phyloP scores from a whole-genome alignment of 2,329 filamentous ascomycete genomes.

The Phaeosphaeriaceae sp. region DNA sequence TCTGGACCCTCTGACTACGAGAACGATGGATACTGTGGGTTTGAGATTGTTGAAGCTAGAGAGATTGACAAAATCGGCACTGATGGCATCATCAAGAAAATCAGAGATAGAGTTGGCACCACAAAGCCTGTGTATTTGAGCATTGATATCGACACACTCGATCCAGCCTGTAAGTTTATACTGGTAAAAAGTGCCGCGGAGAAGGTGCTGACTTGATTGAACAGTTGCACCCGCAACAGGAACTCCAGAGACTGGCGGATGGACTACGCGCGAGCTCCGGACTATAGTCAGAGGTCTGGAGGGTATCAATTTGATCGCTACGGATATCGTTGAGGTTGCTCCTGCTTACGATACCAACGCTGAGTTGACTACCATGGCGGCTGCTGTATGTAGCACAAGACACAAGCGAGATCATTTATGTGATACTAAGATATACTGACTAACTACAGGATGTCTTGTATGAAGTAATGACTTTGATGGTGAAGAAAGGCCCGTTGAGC shows the following conservation, averaged over 20 bases:
- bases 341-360: constrained; percentile 76
- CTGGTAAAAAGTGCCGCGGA: neutral
- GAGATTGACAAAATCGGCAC: constrained; percentile 73
- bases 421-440: constrained; percentile 12
- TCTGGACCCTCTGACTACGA: constrained; percentile 81
- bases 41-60: constrained; percentile 78
- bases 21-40: constrained; percentile 84
- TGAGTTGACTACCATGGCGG: constrained; percentile 75
- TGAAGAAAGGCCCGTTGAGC: constrained; percentile 75
- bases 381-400: constrained; percentile 57
- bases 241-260: constrained; percentile 77
- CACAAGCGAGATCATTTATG: neutral
- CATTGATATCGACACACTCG: constrained; percentile 87
- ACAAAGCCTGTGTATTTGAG: constrained; percentile 79
- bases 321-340: constrained; percentile 77
- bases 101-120: constrained; percentile 75
- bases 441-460: constrained; percentile 64
- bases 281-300: constrained; percentile 74
- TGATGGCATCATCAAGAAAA: constrained; percentile 78
- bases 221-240: constrained; percentile 73
- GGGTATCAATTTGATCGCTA: constrained; percentile 70
- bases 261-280: constrained; percentile 74
- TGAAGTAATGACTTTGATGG: constrained; percentile 83
- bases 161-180: constrained; percentile 71
- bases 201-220: constrained; percentile 3